Percentiles rank a stretch among this genome's conserved stretches.
These are phyloP conservation scores for Fusarium lateritium DNA, from an alignment of 2,329 filamentous ascomycete genomes.

Conservation along the genomic window DNA sequence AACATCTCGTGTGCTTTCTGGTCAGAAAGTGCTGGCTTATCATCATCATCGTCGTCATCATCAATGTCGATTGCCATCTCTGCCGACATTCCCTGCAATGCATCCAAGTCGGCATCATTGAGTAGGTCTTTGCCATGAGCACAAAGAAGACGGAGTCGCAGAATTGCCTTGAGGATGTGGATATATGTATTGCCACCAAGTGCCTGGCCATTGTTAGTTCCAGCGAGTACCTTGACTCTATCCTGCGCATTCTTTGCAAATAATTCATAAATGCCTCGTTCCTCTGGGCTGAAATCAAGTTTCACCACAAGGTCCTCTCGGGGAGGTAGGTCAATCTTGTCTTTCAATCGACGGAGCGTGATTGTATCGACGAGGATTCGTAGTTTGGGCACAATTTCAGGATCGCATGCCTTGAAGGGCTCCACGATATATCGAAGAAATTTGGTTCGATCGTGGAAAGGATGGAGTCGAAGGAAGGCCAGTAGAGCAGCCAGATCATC, in stretches of 20 bases:
- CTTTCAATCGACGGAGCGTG: slow-evolving; percentile 90
- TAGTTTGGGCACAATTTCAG: slow-evolving; percentile 86
- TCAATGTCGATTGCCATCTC: slow-evolving; percentile 92
- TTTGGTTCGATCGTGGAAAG: slow-evolving; percentile 83
- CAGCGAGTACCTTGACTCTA: slow-evolving; percentile 82
- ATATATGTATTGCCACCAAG: slow-evolving; percentile 92
- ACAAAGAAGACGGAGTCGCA: slow-evolving; percentile 89
- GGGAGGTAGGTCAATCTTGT: slow-evolving; percentile 86
- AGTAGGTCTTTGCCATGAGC: slow-evolving; percentile 95
- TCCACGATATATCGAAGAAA: slow-evolving; percentile 86
- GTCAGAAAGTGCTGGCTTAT: slow-evolving; percentile 71
- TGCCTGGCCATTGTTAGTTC: slow-evolving; percentile 69
- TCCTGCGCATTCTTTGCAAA: slow-evolving; percentile 87
- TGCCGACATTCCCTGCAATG: slow-evolving; percentile 84
- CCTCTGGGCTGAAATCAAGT: slow-evolving; percentile 82
- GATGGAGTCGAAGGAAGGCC: slow-evolving; percentile 85
- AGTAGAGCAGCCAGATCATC: slow-evolving; percentile 91
- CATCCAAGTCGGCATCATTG: slow-evolving; percentile 83
- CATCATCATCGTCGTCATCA: slow-evolving; percentile 79
- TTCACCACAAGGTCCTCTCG: slow-evolving; percentile 80
- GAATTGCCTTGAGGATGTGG: slow-evolving; percentile 91
- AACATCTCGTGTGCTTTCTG: slow-evolving; percentile 89
- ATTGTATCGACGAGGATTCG: slow-evolving; percentile 94
- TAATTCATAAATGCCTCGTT: slow-evolving; percentile 84
- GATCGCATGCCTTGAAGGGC: slow-evolving; percentile 89